Evolutionary conservation across 768 basidiomycete genomes (phyloP).

Genomic region (Podaxis carcinomalis): DNA sequence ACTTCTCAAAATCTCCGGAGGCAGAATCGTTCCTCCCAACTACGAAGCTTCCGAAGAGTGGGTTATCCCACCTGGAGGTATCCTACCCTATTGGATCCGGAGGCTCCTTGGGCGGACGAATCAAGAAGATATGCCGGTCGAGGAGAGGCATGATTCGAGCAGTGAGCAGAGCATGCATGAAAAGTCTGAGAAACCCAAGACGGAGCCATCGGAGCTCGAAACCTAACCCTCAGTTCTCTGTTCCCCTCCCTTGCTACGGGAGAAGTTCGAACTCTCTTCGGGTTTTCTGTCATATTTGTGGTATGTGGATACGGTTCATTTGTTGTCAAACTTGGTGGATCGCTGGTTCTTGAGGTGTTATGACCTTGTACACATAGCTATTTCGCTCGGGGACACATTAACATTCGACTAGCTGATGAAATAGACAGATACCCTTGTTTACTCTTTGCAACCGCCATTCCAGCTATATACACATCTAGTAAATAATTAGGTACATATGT

Average conservation of each 20-base stretch:
- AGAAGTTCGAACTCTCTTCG: not conserved
- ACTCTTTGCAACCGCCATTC: not conserved
- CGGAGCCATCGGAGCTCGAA: too few species aligned
- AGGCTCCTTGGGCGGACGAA: constrained; percentile 21
- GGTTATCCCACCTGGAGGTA: constrained; percentile 66
- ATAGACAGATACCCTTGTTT: not conserved
- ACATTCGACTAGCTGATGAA: not conserved
- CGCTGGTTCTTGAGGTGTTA: too few species aligned
- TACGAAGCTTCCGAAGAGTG: constrained; percentile 65
- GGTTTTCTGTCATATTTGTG: not conserved
- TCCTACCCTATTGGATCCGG: constrained; percentile 67
- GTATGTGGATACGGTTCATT: not conserved
- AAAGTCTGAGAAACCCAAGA: not conserved
- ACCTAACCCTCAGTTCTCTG: not conserved
- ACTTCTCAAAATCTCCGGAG: constrained; percentile 50
- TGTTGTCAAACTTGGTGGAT: not conserved
- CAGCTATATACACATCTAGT: not conserved
- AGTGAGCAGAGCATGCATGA: not conserved
- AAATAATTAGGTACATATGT: not conserved
- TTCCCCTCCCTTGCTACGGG: not conserved
- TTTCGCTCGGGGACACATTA: too few species aligned
- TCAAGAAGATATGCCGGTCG: not conserved
- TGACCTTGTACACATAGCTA: too few species aligned
- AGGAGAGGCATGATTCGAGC: not conserved
- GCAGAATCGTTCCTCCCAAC: constrained; percentile 59